A percentile compares a stretch with the other conserved stretches of the same genome.
Conservation (phyloP, 2,329 filamentous ascomycete species). For the Elsinoe necatrix region DNA sequence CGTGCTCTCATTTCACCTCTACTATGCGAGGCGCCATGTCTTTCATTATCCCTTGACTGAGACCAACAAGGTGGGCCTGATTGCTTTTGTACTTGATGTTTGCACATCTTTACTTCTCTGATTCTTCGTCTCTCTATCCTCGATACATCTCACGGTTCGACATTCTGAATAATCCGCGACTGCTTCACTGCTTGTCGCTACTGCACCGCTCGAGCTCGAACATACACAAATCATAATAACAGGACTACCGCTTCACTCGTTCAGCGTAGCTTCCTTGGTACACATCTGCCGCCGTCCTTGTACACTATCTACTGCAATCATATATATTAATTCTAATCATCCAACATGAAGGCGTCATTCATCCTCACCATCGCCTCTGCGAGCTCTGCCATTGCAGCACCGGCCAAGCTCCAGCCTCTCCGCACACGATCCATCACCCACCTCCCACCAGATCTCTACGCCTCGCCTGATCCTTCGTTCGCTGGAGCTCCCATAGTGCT, state of each 20-base stretch:
- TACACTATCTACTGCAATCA: neutral
- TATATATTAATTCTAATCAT: neutral
- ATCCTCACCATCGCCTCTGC: neutral
- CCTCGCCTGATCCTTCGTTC: constrained; percentile 8
- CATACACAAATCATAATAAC: neutral
- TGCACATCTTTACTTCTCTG: neutral
- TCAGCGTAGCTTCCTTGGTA: neutral
- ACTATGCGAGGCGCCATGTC: constrained; percentile 12
- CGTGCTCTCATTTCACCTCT: neutral
- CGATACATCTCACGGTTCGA: neutral
- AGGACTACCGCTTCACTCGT: constrained; percentile 8
- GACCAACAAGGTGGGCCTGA: constrained; percentile 7
- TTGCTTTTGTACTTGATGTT: constrained; percentile 1
- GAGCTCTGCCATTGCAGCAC: neutral
- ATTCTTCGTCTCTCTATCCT: neutral
- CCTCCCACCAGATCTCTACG: constrained; percentile 12
- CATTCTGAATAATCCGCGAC: neutral
- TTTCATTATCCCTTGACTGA: constrained; percentile 12
- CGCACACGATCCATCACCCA: constrained; percentile 11
- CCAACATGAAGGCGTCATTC: neutral
- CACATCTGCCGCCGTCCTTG: neutral
- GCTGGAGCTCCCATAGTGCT: constrained; percentile 14
- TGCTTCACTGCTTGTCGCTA: constrained; percentile 15
- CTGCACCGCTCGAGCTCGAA: neutral
- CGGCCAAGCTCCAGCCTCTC: constrained; percentile 4